Evolutionary conservation across 192 early-diverging fungal species (phyloP).

Genomic region (Podila verticillata): DNA sequence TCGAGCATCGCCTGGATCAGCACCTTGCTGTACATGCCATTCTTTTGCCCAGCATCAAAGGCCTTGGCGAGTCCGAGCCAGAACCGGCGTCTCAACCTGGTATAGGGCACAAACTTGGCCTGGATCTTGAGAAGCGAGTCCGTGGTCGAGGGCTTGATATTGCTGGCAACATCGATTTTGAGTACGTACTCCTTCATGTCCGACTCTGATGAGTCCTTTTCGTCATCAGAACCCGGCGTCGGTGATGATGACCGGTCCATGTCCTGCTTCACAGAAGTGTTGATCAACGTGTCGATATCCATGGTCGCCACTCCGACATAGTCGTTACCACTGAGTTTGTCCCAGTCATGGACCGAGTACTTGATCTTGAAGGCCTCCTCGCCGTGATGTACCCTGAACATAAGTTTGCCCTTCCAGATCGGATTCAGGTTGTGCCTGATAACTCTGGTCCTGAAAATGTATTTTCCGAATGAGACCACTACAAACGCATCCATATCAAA

Average conservation of each 20-base stretch:
- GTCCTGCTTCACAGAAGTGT: slow-evolving; percentile 18
- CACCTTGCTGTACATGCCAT: slow-evolving; percentile 56
- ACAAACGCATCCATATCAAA: slow-evolving; percentile 90
- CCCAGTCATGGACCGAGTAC: slow-evolving; percentile 79
- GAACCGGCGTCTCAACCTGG: slow-evolving; percentile 72
- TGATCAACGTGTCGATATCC: slow-evolving; percentile 62
- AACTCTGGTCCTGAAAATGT: slow-evolving; percentile 76
- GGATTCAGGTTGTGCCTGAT: slow-evolving; percentile 77
- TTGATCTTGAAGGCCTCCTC: slow-evolving; percentile 60
- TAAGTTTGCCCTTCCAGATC: slow-evolving; percentile 78
- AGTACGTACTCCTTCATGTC: slow-evolving; percentile 41
- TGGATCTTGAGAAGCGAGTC: slow-evolving; percentile 62
- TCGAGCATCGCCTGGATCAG: slow-evolving; percentile 77
- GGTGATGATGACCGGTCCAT: slow-evolving; percentile 16
- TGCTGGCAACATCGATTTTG: slow-evolving; percentile 22
- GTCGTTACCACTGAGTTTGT: slow-evolving; percentile 77
- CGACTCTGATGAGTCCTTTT: slow-evolving; percentile 35
- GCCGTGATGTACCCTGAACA: slow-evolving; percentile 62
- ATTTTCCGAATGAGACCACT: slow-evolving; percentile 72
- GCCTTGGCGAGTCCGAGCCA: slow-evolving; percentile 74
- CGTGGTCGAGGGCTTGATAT: slow-evolving; percentile 17
- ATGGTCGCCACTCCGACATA: slow-evolving; percentile 67
- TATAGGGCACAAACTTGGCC: slow-evolving; percentile 78
- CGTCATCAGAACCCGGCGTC: slow-evolving; percentile 2
- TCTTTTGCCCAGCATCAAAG: slow-evolving; percentile 71